phyloP scores from a whole-genome alignment of 2,329 filamentous ascomycete species.

The Talaromyces sp. region DNA sequence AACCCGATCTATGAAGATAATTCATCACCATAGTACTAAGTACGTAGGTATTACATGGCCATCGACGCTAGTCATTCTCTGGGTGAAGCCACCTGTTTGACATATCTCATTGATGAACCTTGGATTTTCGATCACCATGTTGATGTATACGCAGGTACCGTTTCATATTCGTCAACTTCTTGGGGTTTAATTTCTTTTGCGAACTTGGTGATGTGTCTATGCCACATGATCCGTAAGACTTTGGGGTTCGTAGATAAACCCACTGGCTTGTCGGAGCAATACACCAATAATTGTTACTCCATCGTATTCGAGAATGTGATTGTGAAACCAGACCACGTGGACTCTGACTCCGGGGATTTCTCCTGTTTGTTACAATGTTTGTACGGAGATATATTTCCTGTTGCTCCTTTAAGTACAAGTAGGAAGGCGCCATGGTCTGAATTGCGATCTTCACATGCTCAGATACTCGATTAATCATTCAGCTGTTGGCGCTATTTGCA shows the following conservation, averaged over 20 bases:
- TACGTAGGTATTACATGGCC: neutral
- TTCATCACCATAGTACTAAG: neutral
- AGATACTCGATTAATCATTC: neutral
- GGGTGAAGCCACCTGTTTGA: slow-evolving; percentile 6
- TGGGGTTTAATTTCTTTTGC: neutral
- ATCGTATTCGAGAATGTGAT: slow-evolving; percentile 7
- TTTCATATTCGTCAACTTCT: neutral
- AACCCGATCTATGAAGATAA: neutral
- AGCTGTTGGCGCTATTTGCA: neutral
- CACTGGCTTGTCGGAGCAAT: slow-evolving; percentile 5
- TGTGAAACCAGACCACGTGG: slow-evolving; percentile 18
- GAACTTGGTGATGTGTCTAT: neutral
- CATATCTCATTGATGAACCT: neutral
- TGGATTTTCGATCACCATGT: neutral
- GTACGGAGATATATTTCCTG: neutral
- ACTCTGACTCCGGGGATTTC: slow-evolving; percentile 1
- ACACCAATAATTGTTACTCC: neutral
- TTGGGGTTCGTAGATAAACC: neutral
- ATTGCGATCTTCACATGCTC: slow-evolving; percentile 1
- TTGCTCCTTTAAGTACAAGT: neutral
- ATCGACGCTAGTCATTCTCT: slow-evolving; percentile 2
- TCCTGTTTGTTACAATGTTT: neutral
- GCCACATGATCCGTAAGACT: neutral
- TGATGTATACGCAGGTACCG: slow-evolving; percentile 14
- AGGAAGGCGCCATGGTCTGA: neutral